Evolutionary conservation across 108 stramenopile genomes (phyloP), one percentile per base, ranked within the genome.

Genomic region (Nitzschia inconspicua): DNA sequence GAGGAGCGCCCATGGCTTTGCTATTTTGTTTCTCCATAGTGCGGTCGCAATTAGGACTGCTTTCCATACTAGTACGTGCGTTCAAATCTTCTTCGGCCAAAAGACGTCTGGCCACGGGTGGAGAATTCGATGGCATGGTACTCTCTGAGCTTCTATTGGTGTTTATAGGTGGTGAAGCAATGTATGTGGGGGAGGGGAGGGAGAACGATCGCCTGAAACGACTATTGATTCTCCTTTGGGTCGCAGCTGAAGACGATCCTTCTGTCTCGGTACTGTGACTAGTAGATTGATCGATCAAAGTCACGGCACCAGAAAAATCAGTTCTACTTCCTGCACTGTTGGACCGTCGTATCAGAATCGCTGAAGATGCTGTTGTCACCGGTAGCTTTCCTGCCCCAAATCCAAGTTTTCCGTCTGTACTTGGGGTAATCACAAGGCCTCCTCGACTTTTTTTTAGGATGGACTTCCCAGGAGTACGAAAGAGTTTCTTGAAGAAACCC

Each of bases 401-500:
- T n/a, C n/a, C n/a, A n/a, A n/a, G n/a, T n/a, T n/a, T n/a, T n/a
- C n/a, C n/a, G n/a, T n/a, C n/a, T n/a, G n/a, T n/a, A n/a, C n/a
- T n/a, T n/a, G n/a, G n/a, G n/a, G n/a, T n/a, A n/a, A n/a, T n/a
- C n/a, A n/a, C n/a, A n/a, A n/a, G n/a, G n/a, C n/a, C n/a, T n/a
- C n/a, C n/a, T n/a, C n/a, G n/a, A n/a, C n/a, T n/a, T n/a, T n/a
- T n/a, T n/a, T n/a, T n/a, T n/a, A n/a, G n/a, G n/a, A n/a, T 35
- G 6, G 52, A 29, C 24, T 54, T 54, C 37, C 52, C 52, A 4
- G 52, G 52, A 19, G 52, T 54, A 22, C 52, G 37, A 16, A 54
- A 37, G 19, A 54, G 34, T 54, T 54, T 54, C 52, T 54, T 34
- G 23, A 54, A 36, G 6, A 54, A 22, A 37, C 37, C 37, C 24